phyloP scores from a whole-genome alignment of 345 rosid species.

The Ricinus communis region DNA sequence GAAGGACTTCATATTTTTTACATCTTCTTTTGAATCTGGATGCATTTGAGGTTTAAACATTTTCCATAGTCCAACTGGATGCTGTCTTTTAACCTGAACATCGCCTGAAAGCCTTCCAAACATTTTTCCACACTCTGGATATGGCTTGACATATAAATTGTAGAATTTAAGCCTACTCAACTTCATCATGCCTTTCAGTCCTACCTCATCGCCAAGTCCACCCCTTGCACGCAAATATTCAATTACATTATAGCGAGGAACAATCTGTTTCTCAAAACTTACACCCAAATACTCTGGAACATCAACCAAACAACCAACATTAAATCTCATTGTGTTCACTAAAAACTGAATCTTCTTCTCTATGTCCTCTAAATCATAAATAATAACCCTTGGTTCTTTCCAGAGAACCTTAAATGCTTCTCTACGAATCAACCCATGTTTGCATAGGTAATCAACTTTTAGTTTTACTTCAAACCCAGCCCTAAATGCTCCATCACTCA shows the following conservation, averaged over 20 bases:
- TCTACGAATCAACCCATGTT: constrained; percentile 63
- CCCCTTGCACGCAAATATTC: constrained; percentile 61
- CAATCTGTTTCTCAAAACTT: constrained; percentile 70
- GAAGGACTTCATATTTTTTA: constrained; percentile 55
- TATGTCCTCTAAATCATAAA: constrained; percentile 53
- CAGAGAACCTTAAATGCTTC: constrained; percentile 76
- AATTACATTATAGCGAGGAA: constrained; percentile 68
- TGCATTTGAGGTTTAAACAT: constrained; percentile 54
- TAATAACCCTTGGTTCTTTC: constrained; percentile 77
- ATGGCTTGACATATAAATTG: constrained; percentile 79
- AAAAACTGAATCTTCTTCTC: constrained; percentile 75
- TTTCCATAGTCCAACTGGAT: constrained; percentile 71
- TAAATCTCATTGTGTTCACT: constrained; percentile 46
- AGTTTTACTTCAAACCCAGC: constrained; percentile 74
- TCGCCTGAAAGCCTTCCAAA: constrained; percentile 54
- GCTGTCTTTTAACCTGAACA: constrained; percentile 29
- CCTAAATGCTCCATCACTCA: constrained; percentile 51
- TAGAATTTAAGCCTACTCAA: constrained; percentile 72
- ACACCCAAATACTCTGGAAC: constrained; percentile 80
- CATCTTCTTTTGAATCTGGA: constrained; percentile 52
- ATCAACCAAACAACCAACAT: constrained; percentile 53
- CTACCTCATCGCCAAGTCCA: constrained; percentile 63
- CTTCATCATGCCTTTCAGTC: constrained; percentile 64
- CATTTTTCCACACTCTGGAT: constrained; percentile 78
- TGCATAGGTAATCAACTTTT: constrained; percentile 76